Conservation (phyloP, 2,329 filamentous ascomycete species). For the Zopfia rhizophila region DNA sequence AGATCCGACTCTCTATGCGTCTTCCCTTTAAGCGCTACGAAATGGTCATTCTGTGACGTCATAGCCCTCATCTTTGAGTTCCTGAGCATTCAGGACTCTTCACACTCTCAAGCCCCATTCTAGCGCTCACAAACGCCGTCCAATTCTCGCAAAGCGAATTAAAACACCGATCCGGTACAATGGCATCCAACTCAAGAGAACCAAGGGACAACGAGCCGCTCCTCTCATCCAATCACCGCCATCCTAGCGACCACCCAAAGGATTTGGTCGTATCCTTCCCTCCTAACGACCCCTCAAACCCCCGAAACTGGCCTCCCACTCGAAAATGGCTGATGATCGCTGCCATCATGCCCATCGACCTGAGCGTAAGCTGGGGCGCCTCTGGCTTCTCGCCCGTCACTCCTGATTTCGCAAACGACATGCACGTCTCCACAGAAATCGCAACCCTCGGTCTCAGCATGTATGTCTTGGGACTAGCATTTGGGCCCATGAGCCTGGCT, state of each 20-base stretch:
- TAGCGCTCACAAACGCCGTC: no score
- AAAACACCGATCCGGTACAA: no score
- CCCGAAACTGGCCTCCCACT: slow-evolving; percentile 45
- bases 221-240: no score
- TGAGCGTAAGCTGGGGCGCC: slow-evolving; percentile 56
- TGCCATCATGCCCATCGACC: slow-evolving; percentile 48
- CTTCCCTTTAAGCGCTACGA: no score
- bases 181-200: slow-evolving; percentile 6
- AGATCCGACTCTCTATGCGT: no score
- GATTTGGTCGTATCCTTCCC: slow-evolving; percentile 36
- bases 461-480: slow-evolving; percentile 59
- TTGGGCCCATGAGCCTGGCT: slow-evolving; percentile 51
- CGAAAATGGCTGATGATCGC: slow-evolving; percentile 51
- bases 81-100: no score
- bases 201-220: slow-evolving; percentile 14
- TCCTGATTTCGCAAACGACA: slow-evolving; percentile 54
- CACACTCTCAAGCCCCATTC: no score
- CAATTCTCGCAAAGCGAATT: no score
- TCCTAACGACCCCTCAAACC: slow-evolving; percentile 40
- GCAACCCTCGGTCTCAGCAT: slow-evolving; percentile 58
- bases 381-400: slow-evolving; percentile 60
- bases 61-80: no score
- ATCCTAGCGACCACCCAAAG: neutral
- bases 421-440: slow-evolving; percentile 53
- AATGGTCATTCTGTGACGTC: no score